Evolutionary conservation across 257 asterid species (phyloP), one percentile per base, ranked within the genome.

Genomic region (Mitragyna speciosa): DNA sequence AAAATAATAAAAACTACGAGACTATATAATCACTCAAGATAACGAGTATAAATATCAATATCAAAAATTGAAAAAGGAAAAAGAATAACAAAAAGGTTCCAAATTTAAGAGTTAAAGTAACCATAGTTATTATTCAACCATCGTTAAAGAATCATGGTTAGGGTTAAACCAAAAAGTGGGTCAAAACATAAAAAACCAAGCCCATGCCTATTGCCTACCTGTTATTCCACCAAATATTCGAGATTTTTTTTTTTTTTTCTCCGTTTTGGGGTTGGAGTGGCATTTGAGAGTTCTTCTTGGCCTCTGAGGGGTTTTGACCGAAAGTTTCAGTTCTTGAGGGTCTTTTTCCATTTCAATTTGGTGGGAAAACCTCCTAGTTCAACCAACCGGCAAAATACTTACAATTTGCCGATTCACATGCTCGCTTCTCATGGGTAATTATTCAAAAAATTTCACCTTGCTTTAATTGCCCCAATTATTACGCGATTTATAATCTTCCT

Each of bases 101-200:
- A 17, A 51, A 61, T 26, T 41, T 47, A 65, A 66, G 26, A 33
- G 78, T 64, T 45, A 72, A 74, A 74, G 75, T 82, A 87, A 85
- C 88, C 66, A 12, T 64, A 72, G 90, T 80, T 51, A 80, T 66
- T 16, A 45, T 30, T 33, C 81, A 88, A 84, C 89, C 72, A 66
- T 81, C 45, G 89, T 88, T 85, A 82, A 72, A n/a, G n/a, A 87
- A 83, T 81, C 54, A 16, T 75, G 80, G 87, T 86, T 86, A 84
- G 83, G 82, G 85, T 82, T 81, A 73, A 79, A 71, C 36, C 16
- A 45, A 39, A 48, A 74, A 43, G 49, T 56, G 19, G 61, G 31
- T 78, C 82, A 79, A 80, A 83, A 70, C 22, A 79, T 54, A 75
- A 65, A 65, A 83, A 69, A 11, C 16, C 77, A 79, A 78, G 80